Conservation (phyloP, 31 red algal species). For the Odonthalia washingtoniensis region DNA sequence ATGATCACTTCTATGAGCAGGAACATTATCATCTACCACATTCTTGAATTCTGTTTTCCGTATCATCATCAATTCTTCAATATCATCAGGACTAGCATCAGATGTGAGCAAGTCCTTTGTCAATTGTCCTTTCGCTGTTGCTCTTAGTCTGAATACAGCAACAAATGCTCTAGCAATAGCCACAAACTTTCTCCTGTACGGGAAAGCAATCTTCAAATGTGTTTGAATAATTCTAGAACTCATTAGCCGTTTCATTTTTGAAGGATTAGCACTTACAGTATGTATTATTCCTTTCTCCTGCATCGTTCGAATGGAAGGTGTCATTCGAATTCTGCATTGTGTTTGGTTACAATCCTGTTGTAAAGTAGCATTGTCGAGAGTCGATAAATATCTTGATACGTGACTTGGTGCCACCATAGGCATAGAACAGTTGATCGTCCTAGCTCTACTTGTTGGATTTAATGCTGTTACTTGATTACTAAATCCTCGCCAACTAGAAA, state of each 20-base stretch:
- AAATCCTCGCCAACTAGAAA: slow-evolving; percentile 57
- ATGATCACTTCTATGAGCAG: too few relatives aligned
- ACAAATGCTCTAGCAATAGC: slow-evolving; percentile 63
- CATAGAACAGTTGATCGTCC: background rate
- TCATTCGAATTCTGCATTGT: slow-evolving; percentile 32
- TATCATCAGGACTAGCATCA: too few relatives aligned
- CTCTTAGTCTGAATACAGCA: slow-evolving; percentile 65
- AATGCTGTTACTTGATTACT: slow-evolving; percentile 40
- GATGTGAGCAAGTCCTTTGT: too few relatives aligned
- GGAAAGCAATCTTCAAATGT: slow-evolving; percentile 55
- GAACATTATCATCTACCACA: too few relatives aligned
- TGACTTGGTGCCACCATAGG: slow-evolving; percentile 14
- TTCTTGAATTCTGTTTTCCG: too few relatives aligned
- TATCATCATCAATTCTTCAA: too few relatives aligned
- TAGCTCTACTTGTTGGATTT: background rate
- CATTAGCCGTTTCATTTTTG: slow-evolving; percentile 53
- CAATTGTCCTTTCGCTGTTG: slow-evolving; percentile 40
- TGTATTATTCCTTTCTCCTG: slow-evolving; percentile 49
- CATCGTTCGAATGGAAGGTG: slow-evolving; percentile 59
- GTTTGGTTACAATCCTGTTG: too few relatives aligned
- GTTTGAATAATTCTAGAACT: slow-evolving; percentile 45
- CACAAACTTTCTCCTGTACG: slow-evolving; percentile 68
- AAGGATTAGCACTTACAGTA: slow-evolving; percentile 62
- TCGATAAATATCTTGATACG: slow-evolving; percentile 39
- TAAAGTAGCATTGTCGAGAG: slow-evolving; percentile 10